phyloP scores from a whole-genome alignment of 106 monocot species.

The Acanthochlamys bracteata region DNA sequence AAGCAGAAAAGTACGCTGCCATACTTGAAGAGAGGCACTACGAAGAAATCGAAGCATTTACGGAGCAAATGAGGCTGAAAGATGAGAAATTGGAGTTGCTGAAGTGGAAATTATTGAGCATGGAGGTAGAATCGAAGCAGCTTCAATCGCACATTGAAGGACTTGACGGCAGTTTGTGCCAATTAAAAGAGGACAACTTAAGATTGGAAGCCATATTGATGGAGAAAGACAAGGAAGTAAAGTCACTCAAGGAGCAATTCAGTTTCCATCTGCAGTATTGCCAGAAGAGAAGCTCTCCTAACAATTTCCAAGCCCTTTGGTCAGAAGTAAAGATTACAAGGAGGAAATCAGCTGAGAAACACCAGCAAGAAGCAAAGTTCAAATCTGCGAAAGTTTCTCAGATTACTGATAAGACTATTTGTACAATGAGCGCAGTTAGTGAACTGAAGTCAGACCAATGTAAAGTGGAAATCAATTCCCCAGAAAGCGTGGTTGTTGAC shows the following conservation, averaged over 20 bases:
- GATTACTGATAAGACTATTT: not conserved
- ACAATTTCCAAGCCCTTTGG: conserved; percentile 7
- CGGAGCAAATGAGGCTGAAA: conserved; percentile 69
- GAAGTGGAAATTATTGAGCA: conserved; percentile 46
- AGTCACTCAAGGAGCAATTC: conserved; percentile 35
- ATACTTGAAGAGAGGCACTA: conserved; percentile 46
- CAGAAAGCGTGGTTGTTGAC: conserved; percentile 5
- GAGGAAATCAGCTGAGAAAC: conserved; percentile 12
- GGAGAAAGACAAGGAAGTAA: conserved; percentile 48
- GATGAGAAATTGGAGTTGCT: conserved; percentile 74
- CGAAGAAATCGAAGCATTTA: conserved; percentile 73
- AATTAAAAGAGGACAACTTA: conserved; percentile 39
- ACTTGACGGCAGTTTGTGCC: conserved; percentile 37
- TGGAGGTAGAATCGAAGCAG: conserved; percentile 57
- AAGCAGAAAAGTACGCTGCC: conserved; percentile 38
- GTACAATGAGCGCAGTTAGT: not conserved
- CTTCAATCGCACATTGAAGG: conserved; percentile 53
- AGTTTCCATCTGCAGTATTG: conserved; percentile 12
- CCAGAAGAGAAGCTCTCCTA: conserved; percentile 12
- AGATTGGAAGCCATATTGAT: conserved; percentile 35
- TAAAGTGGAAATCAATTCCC: not conserved
- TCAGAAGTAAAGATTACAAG: conserved; percentile 12
- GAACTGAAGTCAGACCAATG: conserved; percentile 11
- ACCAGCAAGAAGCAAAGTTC: not conserved
- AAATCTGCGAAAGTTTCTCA: not conserved